These are phyloP conservation scores for Gymnopilus junonius DNA, from an alignment of 768 basidiomycete species.

Conservation along the genomic window DNA sequence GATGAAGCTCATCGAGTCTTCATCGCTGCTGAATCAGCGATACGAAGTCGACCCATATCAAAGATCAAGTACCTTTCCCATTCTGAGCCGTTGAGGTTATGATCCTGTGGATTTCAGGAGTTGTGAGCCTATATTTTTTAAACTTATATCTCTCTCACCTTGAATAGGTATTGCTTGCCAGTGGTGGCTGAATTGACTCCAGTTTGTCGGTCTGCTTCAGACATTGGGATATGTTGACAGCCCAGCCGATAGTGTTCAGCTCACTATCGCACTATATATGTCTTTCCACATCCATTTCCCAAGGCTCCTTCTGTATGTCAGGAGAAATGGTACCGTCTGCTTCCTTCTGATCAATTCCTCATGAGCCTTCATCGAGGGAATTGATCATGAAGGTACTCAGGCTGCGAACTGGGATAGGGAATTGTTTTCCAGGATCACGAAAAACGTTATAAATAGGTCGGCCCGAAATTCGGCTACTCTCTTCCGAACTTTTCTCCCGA, in stretches of 20 bases:
- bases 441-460: no score
- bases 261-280: neutral
- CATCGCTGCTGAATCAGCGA: neutral
- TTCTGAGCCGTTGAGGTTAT: neutral
- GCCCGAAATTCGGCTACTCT: no score
- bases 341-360: no score
- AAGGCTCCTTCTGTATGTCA: no score
- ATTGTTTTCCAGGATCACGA: no score
- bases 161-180: neutral
- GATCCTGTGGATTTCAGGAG: neutral
- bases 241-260: neutral
- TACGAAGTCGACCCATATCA: no score
- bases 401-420: no score
- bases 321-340: no score
- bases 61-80: neutral
- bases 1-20: neutral
- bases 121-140: neutral
- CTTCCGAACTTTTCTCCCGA: no score
- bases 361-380: no score
- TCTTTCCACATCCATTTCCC: neutral
- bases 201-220: neutral
- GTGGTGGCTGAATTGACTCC: neutral
- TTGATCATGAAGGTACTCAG: no score
- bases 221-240: neutral
- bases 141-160: neutral